Conservation (phyloP, 306 rosid genomes). For the Begonia masoniana region DNA sequence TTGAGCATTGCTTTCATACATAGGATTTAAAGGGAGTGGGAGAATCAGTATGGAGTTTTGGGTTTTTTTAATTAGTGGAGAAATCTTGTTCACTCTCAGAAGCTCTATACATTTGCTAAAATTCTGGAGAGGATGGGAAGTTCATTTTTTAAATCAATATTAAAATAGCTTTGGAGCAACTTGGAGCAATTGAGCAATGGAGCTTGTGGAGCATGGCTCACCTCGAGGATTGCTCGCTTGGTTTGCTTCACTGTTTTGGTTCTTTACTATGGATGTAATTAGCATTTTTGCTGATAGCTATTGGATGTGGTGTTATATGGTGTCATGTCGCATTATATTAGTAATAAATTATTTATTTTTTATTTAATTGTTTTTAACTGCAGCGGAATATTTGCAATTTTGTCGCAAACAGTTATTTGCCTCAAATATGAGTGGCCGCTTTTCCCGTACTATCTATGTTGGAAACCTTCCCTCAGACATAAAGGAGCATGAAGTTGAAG, state of each 20-base stretch:
- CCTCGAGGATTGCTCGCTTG: conserved; percentile 99
- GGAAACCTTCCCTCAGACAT: conserved; percentile 96
- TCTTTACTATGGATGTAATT: conserved; percentile 44
- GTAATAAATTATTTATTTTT: too few species aligned
- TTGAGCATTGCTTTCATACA: conserved; percentile 99
- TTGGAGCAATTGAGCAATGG: conserved; percentile 99
- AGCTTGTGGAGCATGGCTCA: conserved; percentile 99
- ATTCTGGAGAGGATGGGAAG: conserved; percentile 93
- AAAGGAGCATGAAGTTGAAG: conserved; percentile 84
- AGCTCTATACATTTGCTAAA: conserved; percentile 84
- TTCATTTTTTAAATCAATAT: conserved; percentile 78
- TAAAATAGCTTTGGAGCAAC: conserved; percentile 93
- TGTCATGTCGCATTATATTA: conserved; percentile 3
- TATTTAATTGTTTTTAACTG: conserved; percentile 20
- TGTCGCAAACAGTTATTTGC: conserved; percentile 7
- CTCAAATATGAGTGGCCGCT: conserved; percentile 85
- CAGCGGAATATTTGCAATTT: conserved; percentile 22
- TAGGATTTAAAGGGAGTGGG: conserved; percentile 99
- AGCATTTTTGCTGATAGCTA: conserved; percentile 31
- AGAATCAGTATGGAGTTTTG: conserved; percentile 96
- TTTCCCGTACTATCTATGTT: conserved; percentile 97
- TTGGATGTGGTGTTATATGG: conserved; percentile 22
- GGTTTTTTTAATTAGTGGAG: conserved; percentile 80
- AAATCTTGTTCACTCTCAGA: conserved; percentile 90
- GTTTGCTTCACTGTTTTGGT: conserved; percentile 98